Evolutionary conservation across 257 asterid genomes (phyloP).

Genomic region (Avicennia marina): DNA sequence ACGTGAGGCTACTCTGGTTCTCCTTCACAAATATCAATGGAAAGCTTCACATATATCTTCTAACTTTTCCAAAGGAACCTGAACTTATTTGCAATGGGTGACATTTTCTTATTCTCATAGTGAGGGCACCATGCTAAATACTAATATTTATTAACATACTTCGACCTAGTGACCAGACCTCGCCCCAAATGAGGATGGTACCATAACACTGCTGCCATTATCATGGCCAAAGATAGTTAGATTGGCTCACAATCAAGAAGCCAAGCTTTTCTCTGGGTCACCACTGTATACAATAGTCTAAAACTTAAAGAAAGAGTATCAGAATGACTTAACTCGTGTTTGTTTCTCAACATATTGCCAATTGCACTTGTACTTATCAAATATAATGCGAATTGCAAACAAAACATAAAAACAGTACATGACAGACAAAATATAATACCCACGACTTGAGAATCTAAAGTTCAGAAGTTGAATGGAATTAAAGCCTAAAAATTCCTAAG

Average conservation of each 20-base stretch:
- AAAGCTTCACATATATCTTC: not conserved
- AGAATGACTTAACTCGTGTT: not conserved
- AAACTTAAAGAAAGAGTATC: not conserved
- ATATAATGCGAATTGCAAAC: constrained; percentile 1
- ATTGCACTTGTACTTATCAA: not conserved
- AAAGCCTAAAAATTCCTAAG: not conserved
- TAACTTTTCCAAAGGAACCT: too few relatives aligned
- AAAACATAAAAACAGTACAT: too few relatives aligned
- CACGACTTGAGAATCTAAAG: too few relatives aligned
- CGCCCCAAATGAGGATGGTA: too few relatives aligned
- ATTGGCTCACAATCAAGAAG: not conserved
- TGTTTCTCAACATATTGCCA: constrained; percentile 1
- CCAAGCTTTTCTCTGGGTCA: not conserved
- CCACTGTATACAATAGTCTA: not conserved
- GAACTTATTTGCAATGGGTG: too few relatives aligned
- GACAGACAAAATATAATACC: too few relatives aligned
- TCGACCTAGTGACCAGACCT: too few relatives aligned
- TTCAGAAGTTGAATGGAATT: too few relatives aligned
- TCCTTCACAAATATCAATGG: not conserved
- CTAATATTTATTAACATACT: too few relatives aligned
- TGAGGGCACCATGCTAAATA: too few relatives aligned
- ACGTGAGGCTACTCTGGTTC: not conserved
- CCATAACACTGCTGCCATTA: constrained; percentile 1
- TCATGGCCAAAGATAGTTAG: not conserved
- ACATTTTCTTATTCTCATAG: too few relatives aligned